Evolutionary conservation across 768 basidiomycete species (phyloP), one percentile per base, ranked within the genome.

Genomic region (Chalciporus sphaerocephalus): DNA sequence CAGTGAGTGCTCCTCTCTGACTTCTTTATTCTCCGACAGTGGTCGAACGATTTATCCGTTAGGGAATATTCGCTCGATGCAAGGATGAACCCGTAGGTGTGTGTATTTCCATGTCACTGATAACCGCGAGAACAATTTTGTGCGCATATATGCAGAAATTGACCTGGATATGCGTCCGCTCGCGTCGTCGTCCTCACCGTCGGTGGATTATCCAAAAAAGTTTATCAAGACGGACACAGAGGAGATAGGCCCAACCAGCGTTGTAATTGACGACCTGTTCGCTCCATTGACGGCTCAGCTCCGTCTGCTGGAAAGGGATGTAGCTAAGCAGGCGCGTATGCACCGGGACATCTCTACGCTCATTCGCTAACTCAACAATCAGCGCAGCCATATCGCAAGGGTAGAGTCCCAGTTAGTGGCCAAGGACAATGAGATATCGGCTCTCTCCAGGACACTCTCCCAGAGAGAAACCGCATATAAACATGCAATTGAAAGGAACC

Each of bases 341-440:
- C 11, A 12, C 12, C 13, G 3, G 2, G 15, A 9, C 25, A 28
- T 21, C 5, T 48, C 24, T 12, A 34, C 18, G 28, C 5, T 16
- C 17, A 21, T 2, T 28, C 32, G 39, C 38, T 38, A 11, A 42
- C 24, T 16, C 23, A 16, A 34, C 17, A 13, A 37, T 16, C 22
- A 65, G 64, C 60, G 52, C 15, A 47, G 49, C 4, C 35, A 53
- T 15, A 59, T 50, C 35, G 36, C 34, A 6, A 36, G 51, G n/a
- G 33, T 65, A 4, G 50, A 65, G 42, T 51, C 52, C 12, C 51
- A 28, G 30, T 28, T 67, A 3, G 44, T 44, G 8, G 23, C 15
- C 8, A 63, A 55, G 51, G 33, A 42, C 8, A 49, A 55, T 22
- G 53, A 54, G 25, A 47, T 35, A 17, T 6, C 41, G 5, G 24